Base-by-base conservation (phyloP, 345 rosid genomes). In the Conringia planisiliqua region DNA sequence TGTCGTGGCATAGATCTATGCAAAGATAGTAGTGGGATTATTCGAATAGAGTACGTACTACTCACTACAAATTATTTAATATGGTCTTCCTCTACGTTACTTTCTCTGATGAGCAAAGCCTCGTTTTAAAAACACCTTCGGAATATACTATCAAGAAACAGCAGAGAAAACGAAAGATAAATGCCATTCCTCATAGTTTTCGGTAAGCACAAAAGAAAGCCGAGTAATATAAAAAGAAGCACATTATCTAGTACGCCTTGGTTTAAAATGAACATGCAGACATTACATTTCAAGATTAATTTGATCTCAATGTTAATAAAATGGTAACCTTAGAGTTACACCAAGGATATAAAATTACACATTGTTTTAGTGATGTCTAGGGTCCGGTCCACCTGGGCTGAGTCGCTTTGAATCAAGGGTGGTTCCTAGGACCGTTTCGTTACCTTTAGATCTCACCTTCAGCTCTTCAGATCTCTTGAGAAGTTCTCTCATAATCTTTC, bases 301-400 rank as follows among this genome's bases (percentile, higher is more conserved):
- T 68, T 42, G 36, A 77, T 39, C 12, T 47, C 58, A 14, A 38
- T 38, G 67, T 71, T 50, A 77, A 47, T 11, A 65, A 48, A 8
- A 64, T 10, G 7, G 61, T 57, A 70, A 57, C 62, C 47, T 56
- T 46, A 38, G 70, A 35, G 59, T 42, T 42, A 22, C 24, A 22
- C 1, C 24, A 22, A 22, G 13, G 38, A 42, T 52, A 76, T 11
- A 43, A 70, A 42, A 62, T 16, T 59, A 55, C 56, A 63, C 71
- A 20, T 0, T 14, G n/a, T 71, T 74, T 71, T 74, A 79, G 68
- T 79, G 82, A 57, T 79, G 82, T 42, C 52, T 79, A 26, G 82
- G 82, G 69, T 79, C 82, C 9, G 82, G 82, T 64, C 82, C 82
- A 55, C 82, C 82, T 5, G 82, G 82, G 63, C 82, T 79, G 17